Evolutionary conservation across 2,329 filamentous ascomycete genomes (phyloP).

Genomic region (Calonectria hawksworthii): DNA sequence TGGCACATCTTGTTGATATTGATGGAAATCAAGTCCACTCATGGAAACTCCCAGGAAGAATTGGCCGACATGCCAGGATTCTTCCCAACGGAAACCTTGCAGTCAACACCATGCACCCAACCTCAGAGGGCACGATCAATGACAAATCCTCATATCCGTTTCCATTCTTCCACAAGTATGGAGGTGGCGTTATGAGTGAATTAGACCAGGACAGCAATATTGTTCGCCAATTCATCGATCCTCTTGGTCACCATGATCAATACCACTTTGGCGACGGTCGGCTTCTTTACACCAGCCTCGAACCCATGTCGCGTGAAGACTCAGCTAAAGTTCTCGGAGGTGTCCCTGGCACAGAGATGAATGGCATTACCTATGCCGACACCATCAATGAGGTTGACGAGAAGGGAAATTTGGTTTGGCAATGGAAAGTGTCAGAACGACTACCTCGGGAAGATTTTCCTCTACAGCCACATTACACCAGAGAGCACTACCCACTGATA

Average conservation of each 20-base stretch:
- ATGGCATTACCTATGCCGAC: constrained; percentile 48
- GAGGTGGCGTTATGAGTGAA: constrained; percentile 48
- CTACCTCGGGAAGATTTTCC: constrained; percentile 45
- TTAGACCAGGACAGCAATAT: constrained; percentile 42
- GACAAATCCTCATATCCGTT: constrained; percentile 44
- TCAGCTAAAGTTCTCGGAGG: constrained; percentile 47
- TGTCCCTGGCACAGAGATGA: constrained; percentile 41
- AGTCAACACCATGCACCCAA: constrained; percentile 45
- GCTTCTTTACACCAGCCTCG: constrained; percentile 45
- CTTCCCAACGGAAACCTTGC: constrained; percentile 48
- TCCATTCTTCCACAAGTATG: constrained; percentile 50
- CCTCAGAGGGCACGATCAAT: constrained; percentile 29
- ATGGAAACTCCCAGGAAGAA: constrained; percentile 47
- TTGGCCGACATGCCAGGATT: constrained; percentile 46
- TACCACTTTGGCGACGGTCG: constrained; percentile 47
- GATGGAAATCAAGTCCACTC: constrained; percentile 46
- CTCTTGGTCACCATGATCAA: constrained; percentile 47
- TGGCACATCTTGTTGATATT: constrained; percentile 46
- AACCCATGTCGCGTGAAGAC: constrained; percentile 43
- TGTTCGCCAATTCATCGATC: constrained; percentile 45
- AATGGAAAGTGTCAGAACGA: constrained; percentile 48
- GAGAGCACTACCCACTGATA: constrained; percentile 50
- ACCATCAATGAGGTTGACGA: constrained; percentile 48
- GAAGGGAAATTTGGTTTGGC: constrained; percentile 42
- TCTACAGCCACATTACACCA: constrained; percentile 47